phyloP scores from a whole-genome alignment of 2,329 filamentous ascomycete species.

The Sarocladiaceae sp. region DNA sequence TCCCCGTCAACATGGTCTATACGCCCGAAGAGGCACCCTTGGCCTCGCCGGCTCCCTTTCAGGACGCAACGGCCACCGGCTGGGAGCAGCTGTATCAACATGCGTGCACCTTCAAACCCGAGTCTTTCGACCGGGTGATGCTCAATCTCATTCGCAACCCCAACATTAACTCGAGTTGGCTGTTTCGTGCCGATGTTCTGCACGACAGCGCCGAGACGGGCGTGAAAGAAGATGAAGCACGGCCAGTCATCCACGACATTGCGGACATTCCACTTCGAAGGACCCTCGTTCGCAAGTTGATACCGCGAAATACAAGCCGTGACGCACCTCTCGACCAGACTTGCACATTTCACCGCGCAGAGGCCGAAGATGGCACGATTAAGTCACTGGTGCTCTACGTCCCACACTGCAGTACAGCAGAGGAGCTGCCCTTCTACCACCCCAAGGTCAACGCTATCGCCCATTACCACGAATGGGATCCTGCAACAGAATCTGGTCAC shows the following conservation, averaged over 20 bases:
- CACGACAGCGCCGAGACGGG: conserved; percentile 24
- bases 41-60: conserved; percentile 20
- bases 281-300: conserved; percentile 66
- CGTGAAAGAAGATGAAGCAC: conserved; percentile 10
- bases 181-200: conserved; percentile 73
- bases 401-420: conserved; percentile 58
- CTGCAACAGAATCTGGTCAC: conserved; percentile 33
- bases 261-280: conserved; percentile 39
- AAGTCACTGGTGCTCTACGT: conserved; percentile 60
- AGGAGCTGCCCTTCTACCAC: conserved; percentile 80
- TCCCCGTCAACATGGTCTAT: conserved; percentile 16
- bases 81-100: conserved; percentile 53
- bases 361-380: conserved; percentile 19
- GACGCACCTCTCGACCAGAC: conserved; percentile 77
- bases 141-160: conserved; percentile 71
- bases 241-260: conserved; percentile 17
- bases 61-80: conserved; percentile 17
- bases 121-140: conserved; percentile 62
- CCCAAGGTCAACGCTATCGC: conserved; percentile 68
- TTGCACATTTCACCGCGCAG: conserved; percentile 59
- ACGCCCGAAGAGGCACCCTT: conserved; percentile 22
- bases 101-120: conserved; percentile 55
- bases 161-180: conserved; percentile 70
- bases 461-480: conserved; percentile 64
- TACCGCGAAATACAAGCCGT: conserved; percentile 73